Evolutionary conservation across 176 grass and related monocot species (phyloP), one percentile per base, ranked within the genome.

Genomic region (Stipa capillata): DNA sequence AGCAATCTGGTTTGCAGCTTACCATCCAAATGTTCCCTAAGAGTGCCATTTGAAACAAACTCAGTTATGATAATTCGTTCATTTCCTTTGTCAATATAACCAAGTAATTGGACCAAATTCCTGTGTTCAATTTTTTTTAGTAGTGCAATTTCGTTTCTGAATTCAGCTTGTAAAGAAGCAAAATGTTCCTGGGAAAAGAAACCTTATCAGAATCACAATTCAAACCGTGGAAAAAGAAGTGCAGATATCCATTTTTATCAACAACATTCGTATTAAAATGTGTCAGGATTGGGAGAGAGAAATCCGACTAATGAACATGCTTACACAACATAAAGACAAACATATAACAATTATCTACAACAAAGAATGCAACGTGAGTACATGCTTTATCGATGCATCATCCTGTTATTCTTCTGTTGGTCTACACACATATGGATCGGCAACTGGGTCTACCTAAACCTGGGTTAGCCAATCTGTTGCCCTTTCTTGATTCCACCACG

Each of bases 21-120:
- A 99, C 96, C 96, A 89, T 99, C 92, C 72, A 99, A 89, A 86
- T 99, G 96, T 13, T 99, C 96, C 80, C 96, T 91, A 65, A 99
- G 88, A 69, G 83, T 93, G 48, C 96, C 96, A 89, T 99, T 95
- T 77, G 92, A 54, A 71, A 95, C 86, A 61, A 91, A 95, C 65
- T 99, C 96, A 8, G 88, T 83, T 81, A 99, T 91, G 68, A 99
- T 51, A 78, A 99, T 90, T 21, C 83, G 56, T 71, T 99, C 96
- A 49, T 85, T 93, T 76, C 60, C 75, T 70, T 84, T 88, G 69
- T 93, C 86, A 64, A 90, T 87, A 72, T 91, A 99, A 82, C 96
- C 96, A 79, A 99, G 88, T 66, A 99, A 87, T 28, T 87, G 86
- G 47, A 99, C 96, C 76, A 99, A 87, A 72, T 86, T 95, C 76